Percentiles rank a stretch among this genome's conserved stretches.
phyloP scores from a whole-genome alignment of 1,284 basidiomycete genomes.

The Cronartium quercuum region DNA sequence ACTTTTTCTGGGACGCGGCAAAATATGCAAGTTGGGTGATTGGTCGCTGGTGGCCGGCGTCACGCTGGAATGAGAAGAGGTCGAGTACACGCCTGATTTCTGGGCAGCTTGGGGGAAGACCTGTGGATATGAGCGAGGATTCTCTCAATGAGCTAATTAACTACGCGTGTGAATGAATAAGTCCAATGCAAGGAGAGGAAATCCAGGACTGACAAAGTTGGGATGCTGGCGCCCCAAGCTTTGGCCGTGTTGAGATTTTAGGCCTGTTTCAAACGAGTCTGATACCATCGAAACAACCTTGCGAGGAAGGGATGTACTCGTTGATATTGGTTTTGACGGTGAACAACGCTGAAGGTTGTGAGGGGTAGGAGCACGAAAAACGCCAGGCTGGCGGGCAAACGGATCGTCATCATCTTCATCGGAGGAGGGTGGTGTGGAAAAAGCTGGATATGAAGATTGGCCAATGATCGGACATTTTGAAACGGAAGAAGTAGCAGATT shows the following conservation, averaged over 20 bases:
- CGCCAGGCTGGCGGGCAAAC: constrained; percentile 19
- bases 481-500: neutral
- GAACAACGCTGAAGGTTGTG: neutral
- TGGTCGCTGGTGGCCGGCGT: neutral
- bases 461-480: neutral
- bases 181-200: neutral
- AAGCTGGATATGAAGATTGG: neutral
- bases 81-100: neutral
- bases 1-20: neutral
- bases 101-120: neutral
- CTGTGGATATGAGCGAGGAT: neutral
- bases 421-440: neutral
- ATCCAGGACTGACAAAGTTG: neutral
- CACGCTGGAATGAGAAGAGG: neutral
- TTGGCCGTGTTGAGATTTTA: neutral
- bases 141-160: neutral
- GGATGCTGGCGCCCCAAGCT: neutral
- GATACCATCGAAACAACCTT: neutral
- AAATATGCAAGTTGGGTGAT: neutral
- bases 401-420: constrained; percentile 31
- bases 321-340: neutral
- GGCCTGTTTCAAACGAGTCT: neutral
- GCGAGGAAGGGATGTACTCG: neutral
- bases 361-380: neutral
- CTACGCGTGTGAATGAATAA: neutral